Evolutionary conservation across 768 basidiomycete species (phyloP), one percentile per base, ranked within the genome.

Genomic region (Mycena kentingensis): DNA sequence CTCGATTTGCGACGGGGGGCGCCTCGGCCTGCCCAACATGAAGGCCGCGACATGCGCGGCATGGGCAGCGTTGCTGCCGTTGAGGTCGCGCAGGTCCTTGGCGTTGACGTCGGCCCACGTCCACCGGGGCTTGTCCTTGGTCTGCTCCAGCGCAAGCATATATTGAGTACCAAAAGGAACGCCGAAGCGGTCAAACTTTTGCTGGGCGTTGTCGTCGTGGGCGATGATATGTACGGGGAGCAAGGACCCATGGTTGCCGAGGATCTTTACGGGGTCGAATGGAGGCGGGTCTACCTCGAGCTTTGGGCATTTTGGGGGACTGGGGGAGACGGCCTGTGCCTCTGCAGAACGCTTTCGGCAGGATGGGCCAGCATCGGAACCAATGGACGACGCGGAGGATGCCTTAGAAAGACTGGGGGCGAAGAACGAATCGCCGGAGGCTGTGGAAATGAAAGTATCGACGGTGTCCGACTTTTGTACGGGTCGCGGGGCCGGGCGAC

Each of bases 161-260:
- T 53, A 61, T 29, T 61, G 60, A 1, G 54, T 44, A 16, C 60
- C 60, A 4, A 56, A 31, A 2, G 41, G 25, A 8, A 61, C 43
- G 3, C 53, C 55, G 8, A 27, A 2, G 2, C 3, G 24, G 11
- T 61, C 60, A 6, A 51, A 54, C 18, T 18, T 25, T 13, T 25
- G 16, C 27, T 51, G 56, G 3, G 52, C 41, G 16, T 51, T 32
- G 8, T n/a, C 26, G 28, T 21, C 42, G 34, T 61, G 56, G 4
- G 37, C 50, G 28, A 61, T 55, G 13, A 46, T 26, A 19, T 54
- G 35, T 5, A 7, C 22, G 10, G 38, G 32, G 21, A 60, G 55
- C 16, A 39, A 15, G 4, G 51, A 39, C 13, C 55, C 59, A 27
- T 60, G 49, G 0, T 24, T 19, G 3, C 54, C 58, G 2, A 42